phyloP scores from a whole-genome alignment of 495 filamentous ascomycete genomes.

The Oleoguttula mirabilis region DNA sequence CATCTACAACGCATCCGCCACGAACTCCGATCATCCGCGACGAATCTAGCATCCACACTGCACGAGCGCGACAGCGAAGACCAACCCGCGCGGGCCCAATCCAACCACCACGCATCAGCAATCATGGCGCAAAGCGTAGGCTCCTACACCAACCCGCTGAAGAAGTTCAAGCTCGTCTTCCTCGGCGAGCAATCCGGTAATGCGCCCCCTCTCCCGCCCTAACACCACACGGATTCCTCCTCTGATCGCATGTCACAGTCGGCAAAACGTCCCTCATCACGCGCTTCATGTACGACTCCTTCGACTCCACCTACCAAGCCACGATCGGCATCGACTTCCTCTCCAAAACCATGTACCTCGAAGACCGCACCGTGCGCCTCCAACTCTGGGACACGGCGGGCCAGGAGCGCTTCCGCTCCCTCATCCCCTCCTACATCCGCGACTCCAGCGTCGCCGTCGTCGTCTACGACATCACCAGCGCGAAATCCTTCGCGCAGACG shows the following conservation, averaged over 20 bases:
- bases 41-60: too few species aligned
- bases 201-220: too few species aligned
- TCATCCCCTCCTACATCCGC: conserved; percentile 96
- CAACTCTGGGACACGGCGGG: conserved; percentile 98
- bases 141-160: conserved; percentile 96
- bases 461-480: conserved; percentile 96
- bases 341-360: conserved; percentile 99
- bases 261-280: conserved; percentile 98
- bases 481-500: conserved; percentile 93
- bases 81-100: too few species aligned
- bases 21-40: too few species aligned
- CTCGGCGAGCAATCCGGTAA: conserved; percentile 96
- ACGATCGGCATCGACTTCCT: conserved; percentile 99
- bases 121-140: conserved; percentile 46
- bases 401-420: conserved; percentile 88
- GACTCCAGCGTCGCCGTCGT: conserved; percentile 95
- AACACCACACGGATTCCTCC: too few species aligned
- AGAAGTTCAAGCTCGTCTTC: conserved; percentile 99
- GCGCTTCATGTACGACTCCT: conserved; percentile 99
- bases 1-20: too few species aligned
- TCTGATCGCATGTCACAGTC: too few species aligned
- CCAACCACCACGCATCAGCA: too few species aligned
- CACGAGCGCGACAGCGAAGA: too few species aligned
- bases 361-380: conserved; percentile 92
- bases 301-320: conserved; percentile 99